Evolutionary conservation across 805 yeast genomes (phyloP).

Genomic region (Zygoascus flipseniorum): DNA sequence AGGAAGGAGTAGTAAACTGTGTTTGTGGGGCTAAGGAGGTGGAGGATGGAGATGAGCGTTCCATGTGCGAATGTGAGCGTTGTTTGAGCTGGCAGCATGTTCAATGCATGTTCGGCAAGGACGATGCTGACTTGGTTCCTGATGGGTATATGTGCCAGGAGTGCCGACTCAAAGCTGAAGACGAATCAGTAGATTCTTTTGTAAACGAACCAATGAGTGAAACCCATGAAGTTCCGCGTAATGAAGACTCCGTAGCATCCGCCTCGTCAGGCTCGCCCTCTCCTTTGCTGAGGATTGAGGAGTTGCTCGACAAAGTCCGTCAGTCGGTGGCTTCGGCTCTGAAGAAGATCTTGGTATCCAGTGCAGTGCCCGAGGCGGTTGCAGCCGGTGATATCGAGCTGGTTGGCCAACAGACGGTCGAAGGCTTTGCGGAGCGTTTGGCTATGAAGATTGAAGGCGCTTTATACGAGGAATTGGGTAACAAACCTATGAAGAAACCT

Average conservation of each 20-base stretch:
- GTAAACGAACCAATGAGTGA: conserved; percentile 1
- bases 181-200: background rate
- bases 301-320: conserved; percentile 27
- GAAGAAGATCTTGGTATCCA: conserved; percentile 33
- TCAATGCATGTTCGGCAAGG: conserved; percentile 45
- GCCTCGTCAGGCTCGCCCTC: background rate
- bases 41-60: conserved; percentile 33
- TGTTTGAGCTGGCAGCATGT: conserved; percentile 69
- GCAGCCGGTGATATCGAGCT: conserved; percentile 11
- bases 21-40: conserved; percentile 24
- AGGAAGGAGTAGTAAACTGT: conserved; percentile 21
- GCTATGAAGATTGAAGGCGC: conserved; percentile 45
- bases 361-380: conserved; percentile 29
- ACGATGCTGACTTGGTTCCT: conserved; percentile 38
- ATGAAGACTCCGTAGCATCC: background rate
- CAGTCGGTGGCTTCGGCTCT: conserved; percentile 46
- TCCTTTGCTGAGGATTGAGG: conserved; percentile 3
- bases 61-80: conserved; percentile 55
- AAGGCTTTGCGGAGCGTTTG: conserved; percentile 36
- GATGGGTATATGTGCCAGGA: conserved; percentile 44
- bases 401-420: conserved; percentile 20
- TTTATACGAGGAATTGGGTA: conserved; percentile 34
- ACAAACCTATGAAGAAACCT: conserved; percentile 11
- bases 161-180: conserved; percentile 28
- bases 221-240: background rate